Percentiles rank a stretch among this genome's conserved stretches.
These are phyloP conservation scores for Baorangia bicolor DNA, from an alignment of 768 basidiomycete species.

Conservation along the genomic window DNA sequence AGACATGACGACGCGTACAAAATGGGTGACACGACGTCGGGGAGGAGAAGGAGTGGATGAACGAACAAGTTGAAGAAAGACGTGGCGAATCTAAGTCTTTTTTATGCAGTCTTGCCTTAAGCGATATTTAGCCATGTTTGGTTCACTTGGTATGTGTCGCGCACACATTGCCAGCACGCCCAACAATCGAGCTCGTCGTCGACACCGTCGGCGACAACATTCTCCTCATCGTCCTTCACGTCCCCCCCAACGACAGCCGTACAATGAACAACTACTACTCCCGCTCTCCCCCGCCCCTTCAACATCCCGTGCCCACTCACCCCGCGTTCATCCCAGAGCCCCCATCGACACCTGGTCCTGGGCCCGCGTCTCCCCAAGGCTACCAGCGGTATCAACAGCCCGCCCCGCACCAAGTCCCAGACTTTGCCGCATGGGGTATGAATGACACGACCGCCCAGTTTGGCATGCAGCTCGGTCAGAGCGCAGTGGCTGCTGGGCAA, in stretches of 20 bases:
- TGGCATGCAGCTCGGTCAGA: conserved; percentile 92
- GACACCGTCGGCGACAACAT: background rate
- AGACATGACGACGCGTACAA: conserved; percentile 34
- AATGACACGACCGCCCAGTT: conserved; percentile 94
- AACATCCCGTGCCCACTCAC: conserved; percentile 87
- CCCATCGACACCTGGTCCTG: conserved; percentile 68
- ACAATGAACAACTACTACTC: conserved; percentile 38
- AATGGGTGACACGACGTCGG: conserved; percentile 4
- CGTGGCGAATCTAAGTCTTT: background rate
- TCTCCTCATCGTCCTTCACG: background rate
- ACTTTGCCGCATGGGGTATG: conserved; percentile 77
- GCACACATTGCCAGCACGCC: background rate
- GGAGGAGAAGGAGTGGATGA: conserved; percentile 16
- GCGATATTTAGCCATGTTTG: conserved; percentile 24
- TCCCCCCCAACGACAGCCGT: background rate
- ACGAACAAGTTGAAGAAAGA: conserved; percentile 11
- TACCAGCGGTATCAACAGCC: conserved; percentile 38
- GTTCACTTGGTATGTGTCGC: background rate
- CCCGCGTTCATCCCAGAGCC: conserved; percentile 84
- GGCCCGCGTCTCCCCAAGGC: conserved; percentile 61
- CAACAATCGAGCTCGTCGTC: background rate
- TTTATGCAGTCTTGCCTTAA: conserved; percentile 13
- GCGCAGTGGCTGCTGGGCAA: conserved; percentile 90
- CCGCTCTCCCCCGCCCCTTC: conserved; percentile 73
- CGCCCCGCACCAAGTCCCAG: conserved; percentile 38